Percentiles rank a stretch among this genome's conserved stretches.
Evolutionary conservation across 1,139 yeast species (phyloP).

Genomic region (Candida sp.): DNA sequence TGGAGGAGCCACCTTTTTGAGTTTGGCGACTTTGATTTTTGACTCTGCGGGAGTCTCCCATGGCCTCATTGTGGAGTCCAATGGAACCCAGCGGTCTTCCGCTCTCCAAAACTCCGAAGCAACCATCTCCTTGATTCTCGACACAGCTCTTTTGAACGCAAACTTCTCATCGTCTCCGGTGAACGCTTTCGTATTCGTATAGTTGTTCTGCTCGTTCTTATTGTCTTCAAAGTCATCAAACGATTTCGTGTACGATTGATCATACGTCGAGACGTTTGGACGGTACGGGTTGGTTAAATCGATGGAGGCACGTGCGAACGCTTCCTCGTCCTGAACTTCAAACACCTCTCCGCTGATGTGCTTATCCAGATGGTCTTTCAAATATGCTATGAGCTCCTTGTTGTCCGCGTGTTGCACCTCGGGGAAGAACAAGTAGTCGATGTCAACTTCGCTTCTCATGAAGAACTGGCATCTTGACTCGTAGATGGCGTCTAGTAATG

Average conservation of each 20-base stretch:
- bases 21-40: too few species aligned
- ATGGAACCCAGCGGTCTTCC: constrained; percentile 56
- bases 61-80: constrained; percentile 56
- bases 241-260: constrained; percentile 40
- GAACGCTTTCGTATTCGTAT: constrained; percentile 56
- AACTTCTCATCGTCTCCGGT: constrained; percentile 83
- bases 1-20: not conserved
- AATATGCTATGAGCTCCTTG: constrained; percentile 16
- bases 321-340: constrained; percentile 67
- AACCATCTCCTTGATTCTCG: constrained; percentile 72
- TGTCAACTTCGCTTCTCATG: constrained; percentile 51
- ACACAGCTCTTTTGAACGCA: constrained; percentile 75
- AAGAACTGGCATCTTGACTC: constrained; percentile 67
- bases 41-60: constrained; percentile 48
- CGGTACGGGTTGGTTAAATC: constrained; percentile 68
- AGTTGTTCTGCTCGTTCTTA: constrained; percentile 28
- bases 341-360: constrained; percentile 24
- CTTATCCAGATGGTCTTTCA: constrained; percentile 17
- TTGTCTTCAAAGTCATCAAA: constrained; percentile 31
- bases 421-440: constrained; percentile 65
- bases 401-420: constrained; percentile 30
- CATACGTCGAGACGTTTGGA: constrained; percentile 70
- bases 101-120: constrained; percentile 57
- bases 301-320: constrained; percentile 66
- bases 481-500: constrained; percentile 68